Evolutionary conservation across 2,329 filamentous ascomycete genomes (phyloP), one percentile per base, ranked within the genome.

Genomic region (Annulohypoxylon truncatum): DNA sequence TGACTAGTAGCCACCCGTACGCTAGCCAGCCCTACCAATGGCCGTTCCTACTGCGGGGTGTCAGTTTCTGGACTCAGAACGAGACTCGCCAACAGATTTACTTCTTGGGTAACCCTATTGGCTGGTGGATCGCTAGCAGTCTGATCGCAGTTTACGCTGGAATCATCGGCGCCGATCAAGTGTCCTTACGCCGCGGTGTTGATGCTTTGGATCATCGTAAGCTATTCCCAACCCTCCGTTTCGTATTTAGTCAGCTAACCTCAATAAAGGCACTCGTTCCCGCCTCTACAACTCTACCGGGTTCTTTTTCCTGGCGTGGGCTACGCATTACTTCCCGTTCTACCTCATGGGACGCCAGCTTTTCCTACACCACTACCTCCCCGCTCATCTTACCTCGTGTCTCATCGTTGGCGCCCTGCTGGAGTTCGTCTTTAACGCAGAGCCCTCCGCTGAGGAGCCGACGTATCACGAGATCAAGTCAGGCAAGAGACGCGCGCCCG

Each of bases 231-330:
- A 44, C 28, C 10, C 28, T 42, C 22, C 22, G 9, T 35, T 26
- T 54, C 2, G 12, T 28, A 38, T 47, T 20, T 8, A 22, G 2
- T 35, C 20, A 40, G 56, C 69, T 74, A 72, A 76, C 62, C 29
- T 9, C 29, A 64, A 2, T 31, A 51, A 76, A 91, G 94, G 94
- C 71, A 94, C 96, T 28, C 94, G 96, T 71, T 94, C 92, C 22
- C 94, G 94, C 69, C 87, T 99, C 52, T 99, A 99, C 83, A 98
- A 98, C 85, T 97, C 94, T 58, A 98, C 96, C 0, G 96, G 96
- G 22, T 99, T 99, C 87, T 96, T 99, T 84, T 98, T 97, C 89
- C 88, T 99, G 61, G 93, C 94, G 60, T 99, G 96, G 96, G 94
- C 93, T 12, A 95, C 94, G 1, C 96, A 99, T 79, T 99, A 97